Base-by-base conservation (phyloP, 176 grass and related monocot species). In the Triticum dicoccoides region DNA sequence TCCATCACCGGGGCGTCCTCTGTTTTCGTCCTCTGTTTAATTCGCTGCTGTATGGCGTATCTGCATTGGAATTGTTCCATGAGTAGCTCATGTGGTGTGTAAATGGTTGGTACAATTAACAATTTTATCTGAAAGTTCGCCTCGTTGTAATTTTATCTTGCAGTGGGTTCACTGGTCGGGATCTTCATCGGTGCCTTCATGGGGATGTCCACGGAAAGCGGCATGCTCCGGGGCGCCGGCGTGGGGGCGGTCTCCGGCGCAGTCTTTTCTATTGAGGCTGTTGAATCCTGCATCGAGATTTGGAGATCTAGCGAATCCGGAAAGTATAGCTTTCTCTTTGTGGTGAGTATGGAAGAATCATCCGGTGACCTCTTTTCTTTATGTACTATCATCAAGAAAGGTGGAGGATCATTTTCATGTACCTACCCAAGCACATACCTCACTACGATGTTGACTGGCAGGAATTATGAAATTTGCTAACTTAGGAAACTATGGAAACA, bases 191-290 rank as follows among this genome's bases (percentile, higher is more conserved):
- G 96, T 21, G 90, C 91, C 12, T 87, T 94, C 29, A 94, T 92
- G 72, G 96, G 96, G 39, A 89, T 98, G 69, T 91, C 96, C 44
- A 92, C 93, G 0, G 96, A 98, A 18, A 92, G 96, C 23, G 93
- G 96, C 77, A 79, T 98, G 69, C 4, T 98, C 4, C 84, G 93
- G 3, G 96, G 96, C 1, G 93, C 93, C 9, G 96, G 93, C 5
- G 91, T 98, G 1, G 96, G 96, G 54, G 96, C 93, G 17, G 91
- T 98, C 49, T 95, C 93, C 0, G 96, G 96, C 1, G 93, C 96
- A 0, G 93, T 98, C 61, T 98, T 98, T 86, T 96, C 86, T 15
- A 98, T 98, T 11, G 96, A 98, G 84, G 93, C 89, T 5, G 93
- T 98, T 20, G 96, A 98, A 77, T 94, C 96, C 80, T 98, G 88